Evolutionary conservation across 2,329 filamentous ascomycete species (phyloP).

Genomic region (Alternaria brassicae): DNA sequence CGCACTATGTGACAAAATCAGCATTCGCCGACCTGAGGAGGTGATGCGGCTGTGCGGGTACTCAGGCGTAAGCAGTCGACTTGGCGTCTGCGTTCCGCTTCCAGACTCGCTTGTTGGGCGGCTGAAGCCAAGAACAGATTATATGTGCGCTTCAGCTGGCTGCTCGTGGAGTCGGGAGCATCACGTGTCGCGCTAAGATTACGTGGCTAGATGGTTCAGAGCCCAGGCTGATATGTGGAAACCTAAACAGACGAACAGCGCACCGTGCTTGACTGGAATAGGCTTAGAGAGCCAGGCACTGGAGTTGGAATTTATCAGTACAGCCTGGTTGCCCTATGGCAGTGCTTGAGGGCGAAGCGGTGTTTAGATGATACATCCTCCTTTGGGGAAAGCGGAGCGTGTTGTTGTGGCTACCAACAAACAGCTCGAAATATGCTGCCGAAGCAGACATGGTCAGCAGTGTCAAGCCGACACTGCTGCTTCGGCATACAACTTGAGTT

Average conservation of each 20-base stretch:
- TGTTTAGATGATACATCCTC: background rate
- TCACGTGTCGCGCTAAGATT: background rate
- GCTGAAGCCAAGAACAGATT: background rate
- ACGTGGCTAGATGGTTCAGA: background rate
- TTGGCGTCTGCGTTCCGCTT: slow-evolving; percentile 1
- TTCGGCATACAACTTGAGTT: background rate
- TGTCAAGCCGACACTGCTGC: background rate
- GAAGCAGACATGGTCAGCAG: background rate
- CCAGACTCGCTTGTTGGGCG: background rate
- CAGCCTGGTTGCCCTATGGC: background rate
- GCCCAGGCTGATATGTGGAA: background rate
- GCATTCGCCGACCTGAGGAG: background rate
- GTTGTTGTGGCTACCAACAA: background rate
- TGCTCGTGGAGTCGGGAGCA: background rate
- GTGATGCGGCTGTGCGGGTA: slow-evolving; percentile 4
- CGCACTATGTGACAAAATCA: background rate
- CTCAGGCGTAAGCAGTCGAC: slow-evolving; percentile 6
- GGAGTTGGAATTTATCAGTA: background rate
- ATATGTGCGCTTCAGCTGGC: background rate
- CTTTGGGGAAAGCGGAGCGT: background rate
- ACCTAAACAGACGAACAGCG: background rate
- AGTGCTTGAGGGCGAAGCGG: background rate
- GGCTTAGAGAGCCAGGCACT: background rate
- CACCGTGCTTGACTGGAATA: background rate
- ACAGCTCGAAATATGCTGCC: background rate